Conservation (phyloP, 1,139 yeast species). For the Blastobotrys ciferrii region DNA sequence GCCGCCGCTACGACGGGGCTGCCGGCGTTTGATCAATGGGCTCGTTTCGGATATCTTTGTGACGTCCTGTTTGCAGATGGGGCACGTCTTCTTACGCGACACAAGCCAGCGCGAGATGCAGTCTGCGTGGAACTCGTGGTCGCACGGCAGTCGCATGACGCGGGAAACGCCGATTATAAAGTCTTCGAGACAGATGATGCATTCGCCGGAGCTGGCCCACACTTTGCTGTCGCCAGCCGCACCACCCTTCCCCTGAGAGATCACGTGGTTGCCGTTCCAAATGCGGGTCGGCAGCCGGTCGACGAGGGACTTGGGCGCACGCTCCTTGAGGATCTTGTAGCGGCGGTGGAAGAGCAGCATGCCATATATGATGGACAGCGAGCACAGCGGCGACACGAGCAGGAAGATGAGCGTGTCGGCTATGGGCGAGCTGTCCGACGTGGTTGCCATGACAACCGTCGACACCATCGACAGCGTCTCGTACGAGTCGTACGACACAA, state of each 20-base stretch:
- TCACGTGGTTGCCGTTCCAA: constrained; percentile 29
- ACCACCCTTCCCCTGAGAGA: not conserved
- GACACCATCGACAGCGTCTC: constrained; percentile 29
- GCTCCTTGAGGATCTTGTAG: constrained; percentile 35
- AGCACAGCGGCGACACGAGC: constrained; percentile 42
- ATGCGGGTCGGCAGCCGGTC: constrained; percentile 39
- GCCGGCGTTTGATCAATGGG: constrained; percentile 20
- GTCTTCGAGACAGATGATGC: constrained; percentile 45
- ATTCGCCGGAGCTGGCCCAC: constrained; percentile 41
- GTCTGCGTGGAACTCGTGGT: constrained; percentile 43
- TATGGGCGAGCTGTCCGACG: constrained; percentile 34
- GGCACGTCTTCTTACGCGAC: constrained; percentile 34
- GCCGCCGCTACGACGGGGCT: not conserved
- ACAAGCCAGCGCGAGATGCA: constrained; percentile 44
- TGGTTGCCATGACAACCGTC: constrained; percentile 34
- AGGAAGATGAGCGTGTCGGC: constrained; percentile 40
- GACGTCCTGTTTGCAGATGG: constrained; percentile 24
- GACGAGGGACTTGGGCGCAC: constrained; percentile 40
- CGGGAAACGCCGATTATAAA: constrained; percentile 36
- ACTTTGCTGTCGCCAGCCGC: constrained; percentile 6
- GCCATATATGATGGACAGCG: constrained; percentile 40
- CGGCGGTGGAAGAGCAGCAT: constrained; percentile 39
- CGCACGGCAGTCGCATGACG: constrained; percentile 44
- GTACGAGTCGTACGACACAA: constrained; percentile 38
- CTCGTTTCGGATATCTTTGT: constrained; percentile 22